These are phyloP conservation scores for Prototheca cutis DNA, from an alignment of 163 green algal species.

Conservation along the genomic window DNA sequence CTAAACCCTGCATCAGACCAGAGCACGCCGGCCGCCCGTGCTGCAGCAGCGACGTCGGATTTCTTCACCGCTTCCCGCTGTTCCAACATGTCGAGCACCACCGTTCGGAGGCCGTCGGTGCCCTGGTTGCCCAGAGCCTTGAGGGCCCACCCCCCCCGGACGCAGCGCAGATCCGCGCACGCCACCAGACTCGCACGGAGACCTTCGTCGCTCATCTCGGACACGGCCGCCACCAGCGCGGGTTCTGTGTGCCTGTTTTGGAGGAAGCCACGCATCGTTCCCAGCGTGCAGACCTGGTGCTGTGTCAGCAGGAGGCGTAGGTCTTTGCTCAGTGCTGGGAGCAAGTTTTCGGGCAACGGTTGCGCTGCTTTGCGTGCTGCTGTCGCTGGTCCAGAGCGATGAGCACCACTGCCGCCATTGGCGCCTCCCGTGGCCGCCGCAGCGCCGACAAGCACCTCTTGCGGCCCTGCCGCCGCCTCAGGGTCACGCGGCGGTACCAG, in stretches of 20 bases:
- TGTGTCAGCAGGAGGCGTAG: neutral
- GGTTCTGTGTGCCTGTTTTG: conserved; percentile 1
- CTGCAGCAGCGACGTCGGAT: conserved; percentile 34
- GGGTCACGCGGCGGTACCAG: conserved; percentile 24
- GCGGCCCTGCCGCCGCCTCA: neutral
- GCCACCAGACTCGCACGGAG: conserved; percentile 38
- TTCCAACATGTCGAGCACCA: conserved; percentile 25
- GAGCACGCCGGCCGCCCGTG: conserved; percentile 13
- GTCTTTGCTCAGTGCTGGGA: too few relatives aligned
- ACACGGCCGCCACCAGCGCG: conserved; percentile 10
- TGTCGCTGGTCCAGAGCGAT: too few relatives aligned
- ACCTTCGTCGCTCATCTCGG: conserved; percentile 22
- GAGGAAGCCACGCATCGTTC: conserved; percentile 36
- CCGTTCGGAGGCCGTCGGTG: conserved; percentile 34
- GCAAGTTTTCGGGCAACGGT: too few relatives aligned
- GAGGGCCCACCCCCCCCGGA: conserved; percentile 34
- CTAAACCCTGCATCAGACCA: conserved; percentile 22
- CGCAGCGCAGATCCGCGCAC: conserved; percentile 20
- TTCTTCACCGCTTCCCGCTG: conserved; percentile 41
- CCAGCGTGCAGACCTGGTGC: conserved; percentile 20
- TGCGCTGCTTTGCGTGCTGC: too few relatives aligned
- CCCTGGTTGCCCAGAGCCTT: conserved; percentile 19
- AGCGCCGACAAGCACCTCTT: conserved; percentile 6
- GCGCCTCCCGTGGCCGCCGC: neutral
- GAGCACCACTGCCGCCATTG: neutral